Evolutionary conservation across 306 rosid species (phyloP).

Genomic region (Dryas alaskensis): DNA sequence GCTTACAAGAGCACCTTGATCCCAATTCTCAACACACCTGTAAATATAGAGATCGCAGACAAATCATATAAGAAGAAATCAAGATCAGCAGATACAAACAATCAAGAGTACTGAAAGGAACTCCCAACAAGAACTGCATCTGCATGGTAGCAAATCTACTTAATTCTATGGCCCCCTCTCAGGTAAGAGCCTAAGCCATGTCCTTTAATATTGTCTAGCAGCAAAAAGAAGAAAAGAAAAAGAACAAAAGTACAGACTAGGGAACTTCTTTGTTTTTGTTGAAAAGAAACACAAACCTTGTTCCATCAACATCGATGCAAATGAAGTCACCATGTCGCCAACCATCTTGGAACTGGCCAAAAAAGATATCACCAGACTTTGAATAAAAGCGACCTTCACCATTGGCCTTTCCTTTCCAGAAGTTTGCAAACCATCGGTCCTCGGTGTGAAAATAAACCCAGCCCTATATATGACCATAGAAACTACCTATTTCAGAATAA

Average conservation of each 20-base stretch:
- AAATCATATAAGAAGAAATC: constrained; percentile 6
- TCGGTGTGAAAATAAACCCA: constrained; percentile 93
- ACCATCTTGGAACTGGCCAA: constrained; percentile 83
- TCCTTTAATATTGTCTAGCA: no score
- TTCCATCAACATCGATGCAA: constrained; percentile 71
- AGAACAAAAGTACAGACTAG: no score
- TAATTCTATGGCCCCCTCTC: no score
- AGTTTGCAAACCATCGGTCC: constrained; percentile 92
- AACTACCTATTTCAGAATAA: not conserved
- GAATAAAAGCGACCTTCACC: constrained; percentile 96
- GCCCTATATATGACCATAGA: constrained; percentile 47
- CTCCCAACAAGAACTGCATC: no score
- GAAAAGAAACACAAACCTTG: constrained; percentile 41
- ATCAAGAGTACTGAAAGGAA: not conserved
- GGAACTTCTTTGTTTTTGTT: no score
- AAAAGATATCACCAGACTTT: constrained; percentile 75
- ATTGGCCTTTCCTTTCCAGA: constrained; percentile 98
- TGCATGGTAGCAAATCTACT: no score
- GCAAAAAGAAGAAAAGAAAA: no score
- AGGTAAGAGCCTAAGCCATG: no score
- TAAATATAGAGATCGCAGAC: constrained; percentile 13
- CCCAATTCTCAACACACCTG: constrained; percentile 76
- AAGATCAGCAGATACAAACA: not conserved
- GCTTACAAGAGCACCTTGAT: constrained; percentile 59
- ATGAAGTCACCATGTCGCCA: constrained; percentile 90